phyloP scores from a whole-genome alignment of 73 alveolate species.

The Blepharisma stoltei region DNA sequence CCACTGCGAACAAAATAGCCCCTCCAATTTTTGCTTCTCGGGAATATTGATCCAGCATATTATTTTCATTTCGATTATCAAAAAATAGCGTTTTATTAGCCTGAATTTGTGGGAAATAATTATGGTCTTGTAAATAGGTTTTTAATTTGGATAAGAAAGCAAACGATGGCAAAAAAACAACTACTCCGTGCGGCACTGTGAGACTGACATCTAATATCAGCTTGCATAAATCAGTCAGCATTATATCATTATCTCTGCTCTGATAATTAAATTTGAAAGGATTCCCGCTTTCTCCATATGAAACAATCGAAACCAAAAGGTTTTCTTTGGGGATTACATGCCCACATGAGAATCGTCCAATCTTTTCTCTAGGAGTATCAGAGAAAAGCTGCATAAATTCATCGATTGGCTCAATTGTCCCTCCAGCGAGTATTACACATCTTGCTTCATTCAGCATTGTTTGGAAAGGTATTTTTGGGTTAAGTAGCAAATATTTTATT shows the following conservation, averaged over 20 bases:
- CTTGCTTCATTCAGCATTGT: constrained; percentile 34
- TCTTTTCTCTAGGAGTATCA: constrained; percentile 3
- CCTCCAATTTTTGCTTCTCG: constrained; percentile 42
- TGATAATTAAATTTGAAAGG: constrained; percentile 39
- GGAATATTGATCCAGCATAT: constrained; percentile 45
- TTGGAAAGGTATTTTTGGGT: constrained; percentile 12
- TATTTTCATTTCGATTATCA: constrained; percentile 48
- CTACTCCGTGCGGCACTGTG: constrained; percentile 40
- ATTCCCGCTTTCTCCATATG: constrained; percentile 40
- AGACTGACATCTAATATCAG: constrained; percentile 46
- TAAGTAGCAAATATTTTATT: constrained; percentile 1
- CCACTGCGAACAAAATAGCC: constrained; percentile 62
- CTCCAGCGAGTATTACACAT: constrained; percentile 58
- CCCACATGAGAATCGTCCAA: not conserved
- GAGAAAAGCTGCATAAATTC: constrained; percentile 49
- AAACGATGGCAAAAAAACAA: constrained; percentile 32
- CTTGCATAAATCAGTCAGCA: constrained; percentile 16
- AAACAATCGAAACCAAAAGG: constrained; percentile 42
- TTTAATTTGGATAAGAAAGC: not conserved
- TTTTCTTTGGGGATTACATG: constrained; percentile 34
- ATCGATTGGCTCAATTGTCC: constrained; percentile 64
- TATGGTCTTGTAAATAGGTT: not conserved
- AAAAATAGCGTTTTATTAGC: constrained; percentile 43
- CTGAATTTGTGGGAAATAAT: constrained; percentile 27
- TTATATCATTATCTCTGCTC: constrained; percentile 44